Evolutionary conservation across 257 asterid species (phyloP), one percentile per base, ranked within the genome.

Genomic region (Rhazya stricta): DNA sequence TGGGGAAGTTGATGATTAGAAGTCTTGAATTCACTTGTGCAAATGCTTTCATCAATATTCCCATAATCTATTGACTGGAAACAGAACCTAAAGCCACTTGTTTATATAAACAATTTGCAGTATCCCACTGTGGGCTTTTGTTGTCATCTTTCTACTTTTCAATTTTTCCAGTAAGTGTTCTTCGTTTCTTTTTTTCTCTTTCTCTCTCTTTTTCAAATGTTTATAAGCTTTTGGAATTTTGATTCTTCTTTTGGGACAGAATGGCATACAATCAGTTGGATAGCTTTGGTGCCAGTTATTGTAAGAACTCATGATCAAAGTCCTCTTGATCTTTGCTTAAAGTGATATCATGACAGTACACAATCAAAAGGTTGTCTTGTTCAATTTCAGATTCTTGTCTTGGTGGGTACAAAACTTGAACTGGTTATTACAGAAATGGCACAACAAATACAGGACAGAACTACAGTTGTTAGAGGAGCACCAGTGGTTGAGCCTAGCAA

Each of bases 361-460:
- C 0, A 48, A 23, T 53, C 7, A 11, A 27, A 57, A n/a, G 11
- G 66, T 30, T 60, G 67, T 30, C 67, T 29, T 60, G 21, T 29
- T 60, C 15, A 12, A 30, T 27, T 62, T 42, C 79, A 89, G 96
- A 84, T 88, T 72, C 67, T 89, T 43, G 69, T 89, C 9, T 66
- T 85, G 30, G 81, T 86, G 51, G 96, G 93, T 1, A 85, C 89
- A 0, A 88, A 88, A 73, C 86, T 89, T 3, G 93, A 89, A 78
- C 84, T 89, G 19, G 89, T 89, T 62, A 89, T 89, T 8, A 71
- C 81, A 81, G 96, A 89, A 62, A 89, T 89, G 96, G 93, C 91
- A 27, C 88, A 88, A 25, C 90, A 89, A 81, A 88, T 89, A 42
- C 85, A 88, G 78, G 91, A 86, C 54, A 74, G 85, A 23, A 71